Percentiles rank a stretch among this genome's conserved stretches.
These are phyloP conservation scores for Botrytis paeoniae DNA, from an alignment of 2,329 filamentous ascomycete genomes.

Conservation along the genomic window DNA sequence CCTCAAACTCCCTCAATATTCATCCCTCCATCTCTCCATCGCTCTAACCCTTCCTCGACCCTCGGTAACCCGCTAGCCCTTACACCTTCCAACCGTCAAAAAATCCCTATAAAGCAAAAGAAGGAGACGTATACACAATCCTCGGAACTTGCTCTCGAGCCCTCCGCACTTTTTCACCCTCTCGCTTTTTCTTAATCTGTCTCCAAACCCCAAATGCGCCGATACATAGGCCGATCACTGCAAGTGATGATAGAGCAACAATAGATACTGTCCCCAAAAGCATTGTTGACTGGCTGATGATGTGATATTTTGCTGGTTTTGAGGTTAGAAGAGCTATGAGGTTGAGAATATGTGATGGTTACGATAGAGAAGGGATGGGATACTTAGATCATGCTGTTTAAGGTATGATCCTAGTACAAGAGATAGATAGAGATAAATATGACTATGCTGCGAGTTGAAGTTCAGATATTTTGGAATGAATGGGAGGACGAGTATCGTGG, in stretches of 20 bases:
- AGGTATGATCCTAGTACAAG: not conserved
- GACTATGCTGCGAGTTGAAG: not conserved
- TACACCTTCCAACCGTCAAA: not conserved
- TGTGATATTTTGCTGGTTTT: not conserved
- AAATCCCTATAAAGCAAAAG: not conserved
- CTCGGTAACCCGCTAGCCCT: too few species aligned
- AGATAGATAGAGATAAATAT: not conserved
- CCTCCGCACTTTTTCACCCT: not conserved
- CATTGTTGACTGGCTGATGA: not conserved
- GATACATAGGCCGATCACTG: not conserved
- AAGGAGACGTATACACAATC: not conserved
- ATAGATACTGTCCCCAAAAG: not conserved
- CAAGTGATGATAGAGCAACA: not conserved
- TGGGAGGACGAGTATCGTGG: not conserved
- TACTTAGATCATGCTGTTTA: not conserved
- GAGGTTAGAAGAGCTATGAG: not conserved
- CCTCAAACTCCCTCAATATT: too few species aligned
- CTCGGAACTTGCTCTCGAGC: not conserved
- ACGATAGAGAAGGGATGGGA: accelerated
- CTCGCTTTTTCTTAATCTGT: not conserved
- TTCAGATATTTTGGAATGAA: not conserved
- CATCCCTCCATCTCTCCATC: not conserved
- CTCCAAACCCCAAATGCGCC: not conserved
- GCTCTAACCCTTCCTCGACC: not conserved
- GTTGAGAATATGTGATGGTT: not conserved